phyloP scores from a whole-genome alignment of 2,329 filamentous ascomycete species.

The Fusarium torreyae region DNA sequence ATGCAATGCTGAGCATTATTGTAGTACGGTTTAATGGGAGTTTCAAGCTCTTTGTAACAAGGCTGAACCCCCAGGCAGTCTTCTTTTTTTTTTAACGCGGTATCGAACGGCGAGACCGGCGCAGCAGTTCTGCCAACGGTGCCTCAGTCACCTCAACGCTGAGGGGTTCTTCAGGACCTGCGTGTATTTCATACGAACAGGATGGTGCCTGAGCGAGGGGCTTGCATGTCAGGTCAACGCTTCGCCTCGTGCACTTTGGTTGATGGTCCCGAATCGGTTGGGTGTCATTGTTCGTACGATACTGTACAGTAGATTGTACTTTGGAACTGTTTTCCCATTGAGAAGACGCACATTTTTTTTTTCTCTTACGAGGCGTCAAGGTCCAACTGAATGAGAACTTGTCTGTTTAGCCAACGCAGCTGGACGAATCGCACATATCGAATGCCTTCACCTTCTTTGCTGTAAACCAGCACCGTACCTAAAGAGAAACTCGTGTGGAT shows the following conservation, averaged over 20 bases:
- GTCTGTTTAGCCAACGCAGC: not conserved
- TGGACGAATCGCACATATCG: constrained; percentile 10
- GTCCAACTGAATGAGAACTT: constrained; percentile 24
- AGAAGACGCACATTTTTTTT: constrained; percentile 30
- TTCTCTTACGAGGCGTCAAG: constrained; percentile 16
- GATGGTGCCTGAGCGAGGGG: constrained; percentile 39
- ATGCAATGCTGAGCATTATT: constrained; percentile 30
- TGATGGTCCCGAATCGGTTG: constrained; percentile 30
- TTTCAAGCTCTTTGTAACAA: constrained; percentile 28
- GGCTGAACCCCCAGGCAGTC: constrained; percentile 24
- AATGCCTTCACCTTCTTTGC: constrained; percentile 16
- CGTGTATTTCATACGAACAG: constrained; percentile 34
- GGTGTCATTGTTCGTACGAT: constrained; percentile 21
- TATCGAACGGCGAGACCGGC: constrained; percentile 48
- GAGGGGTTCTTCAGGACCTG: constrained; percentile 33
- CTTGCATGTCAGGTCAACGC: constrained; percentile 42
- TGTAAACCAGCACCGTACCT: constrained; percentile 6
- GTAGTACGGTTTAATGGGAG: constrained; percentile 30
- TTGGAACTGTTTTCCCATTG: constrained; percentile 23
- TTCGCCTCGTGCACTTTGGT: constrained; percentile 35
- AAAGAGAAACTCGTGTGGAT: constrained; percentile 39
- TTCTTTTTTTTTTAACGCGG: constrained; percentile 35
- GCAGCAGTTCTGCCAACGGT: constrained; percentile 40
- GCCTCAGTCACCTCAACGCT: constrained; percentile 34
- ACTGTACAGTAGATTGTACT: constrained; percentile 30